Evolutionary conservation across 1,139 yeast genomes (phyloP), one percentile per base, ranked within the genome.

Genomic region (Taphrina wiesneri): DNA sequence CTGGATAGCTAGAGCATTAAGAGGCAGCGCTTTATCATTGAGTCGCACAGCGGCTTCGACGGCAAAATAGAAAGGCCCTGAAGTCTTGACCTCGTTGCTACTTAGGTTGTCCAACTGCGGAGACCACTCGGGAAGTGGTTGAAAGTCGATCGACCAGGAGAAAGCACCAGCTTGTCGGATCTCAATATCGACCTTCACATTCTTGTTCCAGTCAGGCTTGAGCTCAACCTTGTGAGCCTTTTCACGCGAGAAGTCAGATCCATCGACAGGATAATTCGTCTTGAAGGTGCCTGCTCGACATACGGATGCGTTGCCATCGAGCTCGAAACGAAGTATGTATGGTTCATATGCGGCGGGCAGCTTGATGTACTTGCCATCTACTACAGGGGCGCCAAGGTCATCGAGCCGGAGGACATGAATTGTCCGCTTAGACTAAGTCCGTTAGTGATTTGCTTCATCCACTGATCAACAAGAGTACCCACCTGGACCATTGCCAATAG

Each of bases 1-100:
- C 76, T 92, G 95, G 73, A 93, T 80, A 65, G 90, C 87, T 70
- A 93, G 82, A n/a, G 92, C 82, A 73, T 92, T 89, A 73, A 92
- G 82, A 0, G 93, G 87, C 25, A 92, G 73, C 71, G 82, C 85
- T 34, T 80, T 75, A 47, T 79, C 85, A 63, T 83, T 81, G 67
- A 89, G 78, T 53, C 79, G 77, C 69, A 93, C 81, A 28, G 86
- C 84, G 3, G 97, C 96, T 1, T 93, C 91, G 5, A 88, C 96
- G 49, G 85, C 87, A 76, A 92, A 89, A 77, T 90, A 87, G 75
- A 79, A 85, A 72, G 1, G 95, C 85, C 68, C 72, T 52, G 64
- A 47, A 9, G 47, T 56, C 15, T 26, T 19, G 26, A 23, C 17
- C 34, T 49, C 43, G 21, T 32, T 21, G 30, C 23, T 46, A 36